phyloP scores from a whole-genome alignment of 495 filamentous ascomycete species.

The Neurospora sp. region DNA sequence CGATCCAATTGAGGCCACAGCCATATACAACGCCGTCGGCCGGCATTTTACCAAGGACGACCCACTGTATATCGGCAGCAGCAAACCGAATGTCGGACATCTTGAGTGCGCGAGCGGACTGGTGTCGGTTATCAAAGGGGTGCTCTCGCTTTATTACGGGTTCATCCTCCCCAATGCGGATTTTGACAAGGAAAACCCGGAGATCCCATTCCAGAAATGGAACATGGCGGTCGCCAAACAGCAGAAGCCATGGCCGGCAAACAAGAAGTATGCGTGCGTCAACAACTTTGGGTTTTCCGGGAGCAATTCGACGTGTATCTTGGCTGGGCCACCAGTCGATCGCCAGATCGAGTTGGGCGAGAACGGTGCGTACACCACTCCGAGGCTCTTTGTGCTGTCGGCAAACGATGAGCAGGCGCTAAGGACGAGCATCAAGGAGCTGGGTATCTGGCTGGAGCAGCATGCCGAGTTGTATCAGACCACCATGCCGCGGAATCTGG shows the following conservation, averaged over 20 bases:
- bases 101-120: slow-evolving; percentile 48
- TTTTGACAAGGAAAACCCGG: slow-evolving; percentile 35
- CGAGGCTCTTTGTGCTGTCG: slow-evolving; percentile 36
- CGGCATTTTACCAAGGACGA: slow-evolving; percentile 22
- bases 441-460: slow-evolving; percentile 42
- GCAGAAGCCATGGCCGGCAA: slow-evolving; percentile 26
- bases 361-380: slow-evolving; percentile 21
- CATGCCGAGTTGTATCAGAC: slow-evolving; percentile 42
- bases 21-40: slow-evolving; percentile 40
- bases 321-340: slow-evolving; percentile 22
- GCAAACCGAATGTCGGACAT: slow-evolving; percentile 54
- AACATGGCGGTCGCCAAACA: slow-evolving; percentile 18
- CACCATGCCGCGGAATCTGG: slow-evolving; percentile 30
- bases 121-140: slow-evolving; percentile 47
- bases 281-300: slow-evolving; percentile 43
- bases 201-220: slow-evolving; percentile 38
- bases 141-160: slow-evolving; percentile 48
- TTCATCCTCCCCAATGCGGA: slow-evolving; percentile 41
- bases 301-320: slow-evolving; percentile 32
- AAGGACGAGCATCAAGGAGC: slow-evolving; percentile 25
- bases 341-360: slow-evolving; percentile 25
- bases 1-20: slow-evolving; percentile 51
- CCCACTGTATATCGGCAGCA: slow-evolving; percentile 45
- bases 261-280: slow-evolving; percentile 31
- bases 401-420: slow-evolving; percentile 38